A percentile compares a stretch with the other conserved stretches of the same genome.
These are phyloP conservation scores for Acer saccharum DNA, from an alignment of 345 rosid species.

Conservation along the genomic window DNA sequence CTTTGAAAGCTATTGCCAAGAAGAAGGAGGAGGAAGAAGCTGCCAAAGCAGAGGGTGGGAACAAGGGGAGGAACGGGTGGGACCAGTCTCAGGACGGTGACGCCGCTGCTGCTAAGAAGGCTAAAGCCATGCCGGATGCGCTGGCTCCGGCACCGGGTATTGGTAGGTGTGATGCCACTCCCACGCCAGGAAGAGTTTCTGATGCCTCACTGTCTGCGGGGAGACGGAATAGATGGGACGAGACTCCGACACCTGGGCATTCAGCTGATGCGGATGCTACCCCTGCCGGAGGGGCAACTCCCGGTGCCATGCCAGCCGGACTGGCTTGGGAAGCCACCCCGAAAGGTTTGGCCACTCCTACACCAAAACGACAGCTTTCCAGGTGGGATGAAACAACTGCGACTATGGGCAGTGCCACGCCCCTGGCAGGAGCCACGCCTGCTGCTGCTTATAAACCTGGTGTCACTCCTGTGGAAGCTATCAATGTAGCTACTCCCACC, in stretches of 20 bases:
- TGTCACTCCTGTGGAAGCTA: conserved; percentile 83
- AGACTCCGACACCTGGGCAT: conserved; percentile 94
- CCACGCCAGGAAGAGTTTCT: conserved; percentile 73
- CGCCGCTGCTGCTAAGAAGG: conserved; percentile 55
- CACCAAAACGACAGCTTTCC: conserved; percentile 89
- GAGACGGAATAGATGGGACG: conserved; percentile 96
- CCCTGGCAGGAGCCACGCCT: conserved; percentile 87
- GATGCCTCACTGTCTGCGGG: conserved; percentile 80
- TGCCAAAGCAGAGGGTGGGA: conserved; percentile 41
- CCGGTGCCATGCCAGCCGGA: conserved; percentile 95
- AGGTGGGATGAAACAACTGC: conserved; percentile 99
- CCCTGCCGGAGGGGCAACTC: conserved; percentile 81
- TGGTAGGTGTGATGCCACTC: conserved; percentile 95
- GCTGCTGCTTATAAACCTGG: conserved; percentile 84
- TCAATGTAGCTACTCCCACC: conserved; percentile 88
- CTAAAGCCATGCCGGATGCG: conserved; percentile 71
- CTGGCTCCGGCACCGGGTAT: conserved; percentile 58
- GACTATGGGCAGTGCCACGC: conserved; percentile 95
- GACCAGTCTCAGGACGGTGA: conserved; percentile 75
- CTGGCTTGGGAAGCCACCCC: conserved; percentile 97
- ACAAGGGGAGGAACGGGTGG: conserved; percentile 95
- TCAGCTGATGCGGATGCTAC: conserved; percentile 87
- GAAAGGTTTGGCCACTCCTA: conserved; percentile 81
- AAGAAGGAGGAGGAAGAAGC: conserved; percentile 86
- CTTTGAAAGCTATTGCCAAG: conserved; percentile 55